Evolutionary conservation across 2,329 filamentous ascomycete species (phyloP).

Genomic region (Fusarium kyushuense): DNA sequence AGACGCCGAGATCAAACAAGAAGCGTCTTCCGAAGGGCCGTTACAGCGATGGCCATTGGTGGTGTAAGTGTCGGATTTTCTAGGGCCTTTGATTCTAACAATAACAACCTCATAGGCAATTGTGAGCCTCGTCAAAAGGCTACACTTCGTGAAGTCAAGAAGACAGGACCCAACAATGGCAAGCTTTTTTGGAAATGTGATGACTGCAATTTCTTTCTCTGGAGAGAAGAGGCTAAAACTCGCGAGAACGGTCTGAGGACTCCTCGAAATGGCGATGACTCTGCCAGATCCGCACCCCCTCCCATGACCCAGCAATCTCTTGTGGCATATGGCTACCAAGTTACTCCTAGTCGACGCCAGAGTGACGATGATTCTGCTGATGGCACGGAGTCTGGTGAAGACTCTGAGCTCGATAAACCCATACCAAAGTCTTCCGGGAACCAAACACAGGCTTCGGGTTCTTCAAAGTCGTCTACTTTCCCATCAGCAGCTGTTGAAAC

Average conservation of each 20-base stretch:
- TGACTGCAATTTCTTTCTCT: constrained; percentile 61
- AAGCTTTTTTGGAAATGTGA: constrained; percentile 59
- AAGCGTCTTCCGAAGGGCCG: constrained; percentile 51
- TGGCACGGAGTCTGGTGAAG: constrained; percentile 29
- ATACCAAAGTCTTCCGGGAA: constrained; percentile 3
- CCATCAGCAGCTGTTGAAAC: constrained; percentile 22
- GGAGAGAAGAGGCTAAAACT: constrained; percentile 54
- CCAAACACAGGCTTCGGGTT: neutral
- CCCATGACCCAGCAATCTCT: constrained; percentile 48
- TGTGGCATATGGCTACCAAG: constrained; percentile 49
- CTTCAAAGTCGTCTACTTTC: constrained; percentile 2
- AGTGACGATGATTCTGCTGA: constrained; percentile 17
- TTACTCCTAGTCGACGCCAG: constrained; percentile 38
- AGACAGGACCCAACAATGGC: constrained; percentile 55
- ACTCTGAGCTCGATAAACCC: constrained; percentile 17
- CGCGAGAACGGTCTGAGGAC: constrained; percentile 46
- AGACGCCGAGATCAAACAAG: constrained; percentile 47
- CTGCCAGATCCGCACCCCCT: constrained; percentile 45
- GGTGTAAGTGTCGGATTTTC: constrained; percentile 49
- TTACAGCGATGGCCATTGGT: constrained; percentile 53
- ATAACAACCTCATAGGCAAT: constrained; percentile 52
- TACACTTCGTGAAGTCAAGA: constrained; percentile 53
- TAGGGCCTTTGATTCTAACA: neutral
- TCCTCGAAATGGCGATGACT: constrained; percentile 18
- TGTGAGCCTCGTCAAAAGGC: constrained; percentile 57